A percentile compares a stretch with the other conserved stretches of the same genome.
Conservation (phyloP, 2,329 filamentous ascomycete species). For the Aureobasidium uvarum region DNA sequence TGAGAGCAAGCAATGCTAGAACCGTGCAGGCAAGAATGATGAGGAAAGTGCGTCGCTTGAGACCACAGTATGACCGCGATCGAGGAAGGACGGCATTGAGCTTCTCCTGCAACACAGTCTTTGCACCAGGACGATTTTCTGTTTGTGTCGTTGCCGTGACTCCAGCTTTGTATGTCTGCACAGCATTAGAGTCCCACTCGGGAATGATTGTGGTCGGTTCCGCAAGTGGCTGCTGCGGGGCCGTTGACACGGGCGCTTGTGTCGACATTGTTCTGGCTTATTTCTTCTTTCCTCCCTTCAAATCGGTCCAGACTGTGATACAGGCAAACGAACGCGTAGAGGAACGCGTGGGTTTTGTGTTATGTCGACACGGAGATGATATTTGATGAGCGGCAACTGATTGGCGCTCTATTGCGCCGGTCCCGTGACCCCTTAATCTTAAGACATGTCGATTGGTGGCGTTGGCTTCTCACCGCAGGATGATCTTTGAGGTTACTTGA, state of each 20-base stretch:
- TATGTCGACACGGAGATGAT: neutral
- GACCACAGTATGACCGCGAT: constrained; percentile 42
- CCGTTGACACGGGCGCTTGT: constrained; percentile 2
- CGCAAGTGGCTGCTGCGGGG: constrained; percentile 19
- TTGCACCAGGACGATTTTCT: neutral
- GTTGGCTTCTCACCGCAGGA: constrained; percentile 1
- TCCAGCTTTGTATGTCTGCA: constrained; percentile 8
- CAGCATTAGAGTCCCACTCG: constrained; percentile 33
- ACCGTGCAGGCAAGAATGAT: constrained; percentile 37
- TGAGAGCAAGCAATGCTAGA: constrained; percentile 41
- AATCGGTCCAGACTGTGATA: neutral
- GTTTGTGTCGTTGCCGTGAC: constrained; percentile 22
- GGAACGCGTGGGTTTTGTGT: neutral
- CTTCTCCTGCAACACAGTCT: constrained; percentile 23
- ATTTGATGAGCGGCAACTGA: neutral
- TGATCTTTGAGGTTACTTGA: neutral
- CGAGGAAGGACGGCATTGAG: constrained; percentile 42
- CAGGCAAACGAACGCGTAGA: neutral
- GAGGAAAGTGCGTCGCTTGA: constrained; percentile 43
- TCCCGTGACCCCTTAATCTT: constrained; percentile 24
- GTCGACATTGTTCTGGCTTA: constrained; percentile 10
- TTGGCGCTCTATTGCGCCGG: constrained; percentile 3
- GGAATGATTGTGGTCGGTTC: constrained; percentile 28
- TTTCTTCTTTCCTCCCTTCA: neutral
- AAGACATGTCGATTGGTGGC: constrained; percentile 15